Percentiles rank a stretch among this genome's conserved stretches.
phyloP scores from a whole-genome alignment of 805 yeast species.

The Scheffersomyces ergatensis region DNA sequence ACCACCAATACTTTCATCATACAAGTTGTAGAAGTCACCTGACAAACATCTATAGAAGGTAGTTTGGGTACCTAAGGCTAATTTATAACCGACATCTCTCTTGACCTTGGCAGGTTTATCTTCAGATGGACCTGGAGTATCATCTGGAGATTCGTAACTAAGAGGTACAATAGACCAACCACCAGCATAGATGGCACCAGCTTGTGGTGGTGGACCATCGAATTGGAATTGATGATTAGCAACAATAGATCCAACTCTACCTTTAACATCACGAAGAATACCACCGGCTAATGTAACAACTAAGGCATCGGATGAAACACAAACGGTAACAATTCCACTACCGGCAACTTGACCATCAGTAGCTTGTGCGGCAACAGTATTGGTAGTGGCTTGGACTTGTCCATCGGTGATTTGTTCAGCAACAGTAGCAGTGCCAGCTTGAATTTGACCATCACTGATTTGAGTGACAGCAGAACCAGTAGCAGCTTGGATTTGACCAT shows the following conservation, averaged over 20 bases:
- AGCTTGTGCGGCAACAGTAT: slow-evolving; percentile 19
- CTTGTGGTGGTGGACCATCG: slow-evolving; percentile 83
- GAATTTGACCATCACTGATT: not conserved
- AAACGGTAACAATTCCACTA: slow-evolving; percentile 27
- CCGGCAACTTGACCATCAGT: slow-evolving; percentile 32
- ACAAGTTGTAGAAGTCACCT: slow-evolving; percentile 77
- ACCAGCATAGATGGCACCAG: slow-evolving; percentile 64
- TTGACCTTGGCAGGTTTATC: not conserved
- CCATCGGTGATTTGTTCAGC: slow-evolving; percentile 32
- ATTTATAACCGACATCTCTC: slow-evolving; percentile 25
- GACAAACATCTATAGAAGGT: slow-evolving; percentile 74
- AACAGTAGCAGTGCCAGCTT: slow-evolving; percentile 16
- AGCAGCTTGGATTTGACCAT: slow-evolving; percentile 43
- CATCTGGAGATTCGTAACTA: slow-evolving; percentile 5
- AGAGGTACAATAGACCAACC: slow-evolving; percentile 51
- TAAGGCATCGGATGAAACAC: slow-evolving; percentile 21
- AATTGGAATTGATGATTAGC: slow-evolving; percentile 72
- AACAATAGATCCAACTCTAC: slow-evolving; percentile 45
- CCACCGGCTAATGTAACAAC: slow-evolving; percentile 17
- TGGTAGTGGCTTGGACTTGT: slow-evolving; percentile 32
- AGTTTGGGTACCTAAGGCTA: slow-evolving; percentile 61
- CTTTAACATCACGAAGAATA: slow-evolving; percentile 33
- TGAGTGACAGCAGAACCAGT: not conserved
- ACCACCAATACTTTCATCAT: slow-evolving; percentile 54
- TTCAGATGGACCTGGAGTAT: not conserved